Conservation (phyloP, 371 early-diverging fungal species). For the Dinochytrium kinnereticum region DNA sequence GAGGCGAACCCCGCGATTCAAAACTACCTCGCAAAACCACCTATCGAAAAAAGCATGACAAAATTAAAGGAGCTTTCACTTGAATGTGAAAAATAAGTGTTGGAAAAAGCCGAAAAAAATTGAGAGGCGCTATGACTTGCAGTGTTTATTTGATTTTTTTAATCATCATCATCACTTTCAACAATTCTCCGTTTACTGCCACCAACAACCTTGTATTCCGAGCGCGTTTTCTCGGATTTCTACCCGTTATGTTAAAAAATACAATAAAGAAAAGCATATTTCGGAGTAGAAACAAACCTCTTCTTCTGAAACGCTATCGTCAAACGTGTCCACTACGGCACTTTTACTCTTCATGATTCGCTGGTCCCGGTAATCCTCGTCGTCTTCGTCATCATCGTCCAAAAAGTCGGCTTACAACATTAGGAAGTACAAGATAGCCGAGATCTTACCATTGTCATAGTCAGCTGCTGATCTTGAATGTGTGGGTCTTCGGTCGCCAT, state of each 20-base stretch:
- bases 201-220: constrained; percentile 12
- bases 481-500: background rate
- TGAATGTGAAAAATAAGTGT: constrained; percentile 51
- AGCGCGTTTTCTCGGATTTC: background rate
- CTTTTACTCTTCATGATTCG: constrained; percentile 37
- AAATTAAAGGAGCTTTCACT: constrained; percentile 56
- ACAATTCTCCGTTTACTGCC: constrained; percentile 42
- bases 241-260: too few relatives aligned
- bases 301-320: constrained; percentile 20
- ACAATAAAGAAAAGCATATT: too few relatives aligned
- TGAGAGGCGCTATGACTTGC: too few relatives aligned
- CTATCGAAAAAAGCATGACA: constrained; percentile 47
- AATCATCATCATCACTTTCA: constrained; percentile 42
- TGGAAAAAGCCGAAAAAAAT: too few relatives aligned
- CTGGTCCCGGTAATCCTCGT: constrained; percentile 28
- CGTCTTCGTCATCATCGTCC: constrained; percentile 43
- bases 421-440: background rate
- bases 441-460: constrained; percentile 37
- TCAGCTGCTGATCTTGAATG: constrained; percentile 19
- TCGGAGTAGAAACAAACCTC: too few relatives aligned
- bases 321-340: constrained; percentile 24
- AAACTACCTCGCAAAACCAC: constrained; percentile 59
- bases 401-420: background rate
- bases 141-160: too few relatives aligned
- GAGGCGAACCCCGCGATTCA: constrained; percentile 43